Percentiles rank a stretch among this genome's conserved stretches.
These are phyloP conservation scores for Fusarium cicatricum DNA, from an alignment of 2,329 filamentous ascomycete species.

Conservation along the genomic window DNA sequence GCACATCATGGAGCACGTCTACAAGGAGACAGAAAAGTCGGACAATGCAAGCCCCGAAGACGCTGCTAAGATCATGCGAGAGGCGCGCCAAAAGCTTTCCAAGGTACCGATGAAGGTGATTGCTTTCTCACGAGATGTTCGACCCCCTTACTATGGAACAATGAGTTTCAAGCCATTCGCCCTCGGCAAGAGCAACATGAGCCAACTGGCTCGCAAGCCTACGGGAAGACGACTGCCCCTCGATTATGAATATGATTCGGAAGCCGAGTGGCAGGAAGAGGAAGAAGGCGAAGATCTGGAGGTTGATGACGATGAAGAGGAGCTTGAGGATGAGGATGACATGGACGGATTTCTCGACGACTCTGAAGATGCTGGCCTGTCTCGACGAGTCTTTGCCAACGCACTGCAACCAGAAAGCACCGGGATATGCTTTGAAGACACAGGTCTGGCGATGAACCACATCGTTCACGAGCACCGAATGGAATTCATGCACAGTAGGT, in stretches of 20 bases:
- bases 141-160: conserved; percentile 77
- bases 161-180: conserved; percentile 66
- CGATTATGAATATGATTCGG: conserved; percentile 86
- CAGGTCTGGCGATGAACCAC: conserved; percentile 54
- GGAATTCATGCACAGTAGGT: conserved; percentile 76
- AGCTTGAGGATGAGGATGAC: conserved; percentile 78
- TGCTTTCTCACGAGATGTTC: conserved; percentile 69
- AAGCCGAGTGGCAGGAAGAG: conserved; percentile 85
- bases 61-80: conserved; percentile 44
- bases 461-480: conserved; percentile 71
- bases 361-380: conserved; percentile 72
- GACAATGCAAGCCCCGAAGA: conserved; percentile 49
- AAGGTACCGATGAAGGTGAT: conserved; percentile 70
- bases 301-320: conserved; percentile 74
- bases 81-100: conserved; percentile 54
- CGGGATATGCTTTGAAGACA: conserved; percentile 85
- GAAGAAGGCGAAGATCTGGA: conserved; percentile 74
- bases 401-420: conserved; percentile 80
- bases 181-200: conserved; percentile 56
- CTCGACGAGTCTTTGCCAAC: conserved; percentile 67
- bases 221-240: conserved; percentile 65
- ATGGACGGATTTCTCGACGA: conserved; percentile 93
- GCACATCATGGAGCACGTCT: conserved; percentile 66
- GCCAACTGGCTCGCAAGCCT: conserved; percentile 62
- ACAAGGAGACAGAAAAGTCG: conserved; percentile 55